These are phyloP conservation scores for Trichophyton schoenleinii DNA, from an alignment of 2,329 filamentous ascomycete genomes.

Conservation along the genomic window DNA sequence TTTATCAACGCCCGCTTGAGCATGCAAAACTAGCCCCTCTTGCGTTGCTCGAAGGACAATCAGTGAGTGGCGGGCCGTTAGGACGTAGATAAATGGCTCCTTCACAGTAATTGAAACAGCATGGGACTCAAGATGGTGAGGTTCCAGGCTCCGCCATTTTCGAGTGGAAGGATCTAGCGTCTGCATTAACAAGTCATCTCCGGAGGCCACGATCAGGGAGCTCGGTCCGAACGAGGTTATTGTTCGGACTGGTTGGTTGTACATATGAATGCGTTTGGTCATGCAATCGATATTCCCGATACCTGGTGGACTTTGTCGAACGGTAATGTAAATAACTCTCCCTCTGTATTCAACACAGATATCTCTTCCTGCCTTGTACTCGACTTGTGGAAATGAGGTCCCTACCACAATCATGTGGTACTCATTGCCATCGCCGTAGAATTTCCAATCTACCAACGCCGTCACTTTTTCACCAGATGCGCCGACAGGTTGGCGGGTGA, in stretches of 20 bases:
- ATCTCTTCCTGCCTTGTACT: not conserved
- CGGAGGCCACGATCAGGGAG: constrained; percentile 36
- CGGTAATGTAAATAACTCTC: constrained; percentile 28
- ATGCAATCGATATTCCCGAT: constrained; percentile 22
- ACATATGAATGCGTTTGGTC: constrained; percentile 26
- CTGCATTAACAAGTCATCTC: constrained; percentile 32
- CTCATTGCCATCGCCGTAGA: constrained; percentile 22
- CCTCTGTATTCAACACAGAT: constrained; percentile 15
- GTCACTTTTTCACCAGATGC: constrained; percentile 31
- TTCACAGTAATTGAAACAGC: constrained; percentile 40
- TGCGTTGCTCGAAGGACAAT: constrained; percentile 33
- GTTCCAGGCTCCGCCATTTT: constrained; percentile 31
- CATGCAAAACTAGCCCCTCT: constrained; percentile 24
- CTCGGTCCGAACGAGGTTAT: constrained; percentile 38
- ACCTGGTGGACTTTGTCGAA: constrained; percentile 18
- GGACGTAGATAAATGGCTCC: constrained; percentile 39
- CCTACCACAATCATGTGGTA: constrained; percentile 32
- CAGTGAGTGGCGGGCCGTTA: constrained; percentile 43
- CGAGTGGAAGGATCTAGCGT: constrained; percentile 30
- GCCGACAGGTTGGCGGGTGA: constrained; percentile 19
- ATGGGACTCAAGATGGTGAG: constrained; percentile 35
- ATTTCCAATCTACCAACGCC: constrained; percentile 32
- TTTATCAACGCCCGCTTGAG: constrained; percentile 23
- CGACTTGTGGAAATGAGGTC: constrained; percentile 20
- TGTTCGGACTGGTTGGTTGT: constrained; percentile 39